Base-by-base conservation (phyloP, 805 yeast genomes). In the Crinitomyces ghanaensis region DNA sequence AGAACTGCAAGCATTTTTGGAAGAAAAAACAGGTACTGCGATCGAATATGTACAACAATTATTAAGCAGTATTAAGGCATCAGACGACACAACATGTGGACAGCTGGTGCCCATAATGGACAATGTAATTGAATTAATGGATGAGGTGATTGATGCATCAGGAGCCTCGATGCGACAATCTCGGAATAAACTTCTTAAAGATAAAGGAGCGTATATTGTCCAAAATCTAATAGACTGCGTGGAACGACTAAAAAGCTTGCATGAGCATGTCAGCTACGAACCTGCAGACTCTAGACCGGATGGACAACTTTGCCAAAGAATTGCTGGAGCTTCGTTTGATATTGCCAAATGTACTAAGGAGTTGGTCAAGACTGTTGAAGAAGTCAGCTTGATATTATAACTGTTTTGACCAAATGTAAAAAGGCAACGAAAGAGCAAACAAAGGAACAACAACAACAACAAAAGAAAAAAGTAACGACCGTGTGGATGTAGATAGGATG, bases 281-380 rank as follows among this genome's bases (percentile, higher is more conserved):
- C 62, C 61, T 26, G 56, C 43, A 17, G 53, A 53, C 18, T 57
- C 60, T 13, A 75, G 69, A 51, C 95, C 95, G 2, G 93, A 84
- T 51, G 79, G 81, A 54, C 80, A 80, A 46, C 78, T 84, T 62
- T 83, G 83, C 57, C 96, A 88, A 57, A 72, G 96, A 49, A 70
- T 88, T 43, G 97, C 97, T 0, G 96, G 96, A 2, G 79, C 86
- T 45, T 88, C 95, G 19, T 88, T 85, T 60, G 97, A 88, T 54
- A 82, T 88, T 59, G 96, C 96, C 16, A 85, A 88, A 57, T 80
- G 93, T 55, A 88, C 96, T 4, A 88, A 86, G 56, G 97, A 88
- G 56, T 68, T 88, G 51, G 97, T 88, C 14, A 86, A 86, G 60
- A 82, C 94, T 1, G 95, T 88, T 4, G 96, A 88, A 54, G 96